Conservation (phyloP, 257 asterid genomes). For the Scutellaria minor region DNA sequence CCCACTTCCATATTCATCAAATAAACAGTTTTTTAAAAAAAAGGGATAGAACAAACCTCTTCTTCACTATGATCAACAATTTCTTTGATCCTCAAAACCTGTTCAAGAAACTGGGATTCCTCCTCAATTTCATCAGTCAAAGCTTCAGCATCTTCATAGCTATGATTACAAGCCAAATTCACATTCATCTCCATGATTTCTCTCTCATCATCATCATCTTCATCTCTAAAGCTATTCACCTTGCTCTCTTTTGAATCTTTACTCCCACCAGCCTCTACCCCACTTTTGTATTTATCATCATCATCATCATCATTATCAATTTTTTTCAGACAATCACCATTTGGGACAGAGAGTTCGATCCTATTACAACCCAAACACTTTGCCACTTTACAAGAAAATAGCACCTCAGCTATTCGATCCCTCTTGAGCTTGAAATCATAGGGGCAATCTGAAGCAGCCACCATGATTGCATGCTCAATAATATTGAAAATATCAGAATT, state of each 20-base stretch:
- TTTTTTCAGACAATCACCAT: constrained; percentile 13
- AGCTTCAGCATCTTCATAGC: constrained; percentile 44
- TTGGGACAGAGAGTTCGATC: constrained; percentile 34
- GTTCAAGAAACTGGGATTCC: constrained; percentile 25
- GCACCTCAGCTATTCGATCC: constrained; percentile 51
- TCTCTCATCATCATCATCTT: constrained; percentile 31
- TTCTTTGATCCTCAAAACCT: constrained; percentile 43
- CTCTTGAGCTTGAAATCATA: constrained; percentile 50
- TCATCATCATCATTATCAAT: constrained; percentile 21
- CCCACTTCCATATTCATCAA: background rate
- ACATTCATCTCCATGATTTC: constrained; percentile 34
- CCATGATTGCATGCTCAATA: constrained; percentile 53
- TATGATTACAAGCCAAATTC: constrained; percentile 30
- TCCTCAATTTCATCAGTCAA: constrained; percentile 43
- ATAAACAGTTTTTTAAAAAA: background rate
- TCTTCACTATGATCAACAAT: constrained; percentile 50
- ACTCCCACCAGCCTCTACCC: constrained; percentile 33
- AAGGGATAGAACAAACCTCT: constrained; percentile 46
- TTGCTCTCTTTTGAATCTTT: constrained; percentile 44
- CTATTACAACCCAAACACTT: constrained; percentile 39
- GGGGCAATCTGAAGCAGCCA: constrained; percentile 59
- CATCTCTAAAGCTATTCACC: constrained; percentile 32
- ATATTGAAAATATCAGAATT: constrained; percentile 43
- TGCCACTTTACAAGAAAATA: constrained; percentile 42
- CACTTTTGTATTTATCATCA: constrained; percentile 31